Evolutionary conservation across 2,329 filamentous ascomycete genomes (phyloP).

Genomic region (Mariannaea elegans): DNA sequence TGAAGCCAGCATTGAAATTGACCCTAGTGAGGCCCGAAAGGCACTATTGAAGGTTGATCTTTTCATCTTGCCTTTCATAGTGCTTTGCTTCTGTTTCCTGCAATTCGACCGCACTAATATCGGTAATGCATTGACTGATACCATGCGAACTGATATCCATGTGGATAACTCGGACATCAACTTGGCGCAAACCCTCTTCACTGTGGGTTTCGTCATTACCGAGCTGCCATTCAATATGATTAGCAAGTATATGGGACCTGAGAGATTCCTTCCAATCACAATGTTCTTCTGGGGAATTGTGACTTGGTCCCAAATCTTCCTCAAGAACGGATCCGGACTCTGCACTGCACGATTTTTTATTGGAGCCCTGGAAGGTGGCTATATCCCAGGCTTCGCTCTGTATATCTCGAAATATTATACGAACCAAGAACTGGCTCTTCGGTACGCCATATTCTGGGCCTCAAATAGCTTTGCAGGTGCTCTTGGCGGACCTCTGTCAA

Average conservation of each 20-base stretch:
- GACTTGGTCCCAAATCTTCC: slow-evolving; percentile 42
- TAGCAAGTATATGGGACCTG: slow-evolving; percentile 39
- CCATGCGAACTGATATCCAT: slow-evolving; percentile 56
- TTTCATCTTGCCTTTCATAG: slow-evolving; percentile 41
- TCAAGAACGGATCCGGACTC: slow-evolving; percentile 36
- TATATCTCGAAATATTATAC: slow-evolving; percentile 45
- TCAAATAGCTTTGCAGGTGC: slow-evolving; percentile 42
- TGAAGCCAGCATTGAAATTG: slow-evolving; percentile 26
- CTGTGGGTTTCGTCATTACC: slow-evolving; percentile 58
- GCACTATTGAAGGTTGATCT: slow-evolving; percentile 40
- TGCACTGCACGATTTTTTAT: slow-evolving; percentile 41
- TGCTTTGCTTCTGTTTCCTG: slow-evolving; percentile 45
- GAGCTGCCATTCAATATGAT: slow-evolving; percentile 46
- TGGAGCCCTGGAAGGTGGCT: slow-evolving; percentile 44
- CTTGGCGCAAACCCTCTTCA: slow-evolving; percentile 60
- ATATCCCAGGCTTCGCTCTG: slow-evolving; percentile 43
- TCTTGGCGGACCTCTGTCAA: slow-evolving; percentile 38
- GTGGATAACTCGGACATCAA: slow-evolving; percentile 62
- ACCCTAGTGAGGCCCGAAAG: slow-evolving; percentile 18
- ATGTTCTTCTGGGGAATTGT: slow-evolving; percentile 44
- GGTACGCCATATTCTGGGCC: slow-evolving; percentile 44
- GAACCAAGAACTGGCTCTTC: slow-evolving; percentile 39
- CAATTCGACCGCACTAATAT: slow-evolving; percentile 52
- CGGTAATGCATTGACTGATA: slow-evolving; percentile 61
- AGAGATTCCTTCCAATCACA: slow-evolving; percentile 40